These are phyloP conservation scores for Cairneyella variabilis DNA, from an alignment of 495 filamentous ascomycete species.

Conservation along the genomic window DNA sequence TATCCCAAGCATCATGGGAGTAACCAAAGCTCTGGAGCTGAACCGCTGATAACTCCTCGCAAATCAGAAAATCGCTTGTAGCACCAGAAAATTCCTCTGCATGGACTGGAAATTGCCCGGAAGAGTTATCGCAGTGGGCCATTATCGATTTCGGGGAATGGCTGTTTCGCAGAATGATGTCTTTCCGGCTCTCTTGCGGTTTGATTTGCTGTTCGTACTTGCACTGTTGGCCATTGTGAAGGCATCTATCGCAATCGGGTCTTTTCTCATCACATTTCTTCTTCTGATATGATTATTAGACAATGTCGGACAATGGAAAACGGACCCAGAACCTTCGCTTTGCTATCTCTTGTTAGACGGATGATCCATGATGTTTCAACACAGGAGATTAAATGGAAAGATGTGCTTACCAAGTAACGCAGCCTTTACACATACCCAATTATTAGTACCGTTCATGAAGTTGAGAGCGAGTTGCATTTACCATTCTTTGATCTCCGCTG, in stretches of 20 bases:
- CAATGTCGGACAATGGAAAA: too few species aligned
- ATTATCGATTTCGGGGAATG: background rate
- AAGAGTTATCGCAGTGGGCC: background rate
- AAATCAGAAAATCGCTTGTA: too few species aligned
- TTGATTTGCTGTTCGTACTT: background rate
- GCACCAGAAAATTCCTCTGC: too few species aligned
- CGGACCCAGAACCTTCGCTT: conserved; percentile 27
- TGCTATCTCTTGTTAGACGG: conserved; percentile 44
- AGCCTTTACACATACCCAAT: conserved; percentile 39
- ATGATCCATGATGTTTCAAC: background rate
- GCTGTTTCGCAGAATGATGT: background rate
- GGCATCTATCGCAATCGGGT: background rate
- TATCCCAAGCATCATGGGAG: background rate
- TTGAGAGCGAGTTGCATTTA: conserved; percentile 26
- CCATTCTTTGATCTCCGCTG: conserved; percentile 59
- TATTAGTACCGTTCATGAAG: background rate
- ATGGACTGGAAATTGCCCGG: too few species aligned
- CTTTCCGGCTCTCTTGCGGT: too few species aligned
- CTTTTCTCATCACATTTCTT: background rate
- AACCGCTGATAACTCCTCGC: too few species aligned
- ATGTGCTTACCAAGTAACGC: conserved; percentile 51
- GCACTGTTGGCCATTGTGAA: background rate
- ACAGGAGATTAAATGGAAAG: background rate
- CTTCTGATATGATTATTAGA: background rate
- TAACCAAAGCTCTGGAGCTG: background rate